Evolutionary conservation across 108 stramenopile species (phyloP), one percentile per base, ranked within the genome.

Genomic region (Cyclostephanos invisitatus): DNA sequence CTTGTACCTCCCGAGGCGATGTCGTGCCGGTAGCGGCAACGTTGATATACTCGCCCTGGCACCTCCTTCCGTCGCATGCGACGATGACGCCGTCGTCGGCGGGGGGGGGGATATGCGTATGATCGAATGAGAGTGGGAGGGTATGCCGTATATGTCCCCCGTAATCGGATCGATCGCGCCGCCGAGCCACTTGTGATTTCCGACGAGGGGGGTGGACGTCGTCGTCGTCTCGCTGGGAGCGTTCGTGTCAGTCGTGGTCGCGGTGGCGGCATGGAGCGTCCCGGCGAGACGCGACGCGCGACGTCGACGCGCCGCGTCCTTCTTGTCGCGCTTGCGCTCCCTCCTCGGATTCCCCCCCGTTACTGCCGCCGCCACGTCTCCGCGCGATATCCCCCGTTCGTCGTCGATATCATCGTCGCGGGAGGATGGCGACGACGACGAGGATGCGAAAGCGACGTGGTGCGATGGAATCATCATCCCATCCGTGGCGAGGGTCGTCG

Each of bases 71-170:
- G 18, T 17, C 54, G 36, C 11, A 40, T 44, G 60, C 12, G 28
- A 62, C 32, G 71, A 64, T 7, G 48, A 32, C 27, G 49, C 8
- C 24, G 28, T 5, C 44, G 21, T 2, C 53, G 60, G 37, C 25
- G 72, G 64, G 20, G 74, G 60, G 25, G 84, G 86, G 47, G 72
- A 71, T 15, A 91, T 81, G 49, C 86, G 84, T 59, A 93, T 70
- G 48, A 93, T 78, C 10, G 77, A 50, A 57, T 75, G 58, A 6
- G 88, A 67, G 70, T 89, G 83, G 35, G 86, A 85, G 0, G 91
- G 91, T 38, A 93, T 81, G 42, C 91, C 91, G 55, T 90, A 93
- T 24, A 93, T 93, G 25, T 78, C 77, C 10, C 91, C 91, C 42
- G 88, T 88, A 7, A 70, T 58, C 0, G 78, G 73, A 67, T 92